Evolutionary conservation across 1,139 yeast species (phyloP).

Genomic region (Protomyces lactucae-debilis): DNA sequence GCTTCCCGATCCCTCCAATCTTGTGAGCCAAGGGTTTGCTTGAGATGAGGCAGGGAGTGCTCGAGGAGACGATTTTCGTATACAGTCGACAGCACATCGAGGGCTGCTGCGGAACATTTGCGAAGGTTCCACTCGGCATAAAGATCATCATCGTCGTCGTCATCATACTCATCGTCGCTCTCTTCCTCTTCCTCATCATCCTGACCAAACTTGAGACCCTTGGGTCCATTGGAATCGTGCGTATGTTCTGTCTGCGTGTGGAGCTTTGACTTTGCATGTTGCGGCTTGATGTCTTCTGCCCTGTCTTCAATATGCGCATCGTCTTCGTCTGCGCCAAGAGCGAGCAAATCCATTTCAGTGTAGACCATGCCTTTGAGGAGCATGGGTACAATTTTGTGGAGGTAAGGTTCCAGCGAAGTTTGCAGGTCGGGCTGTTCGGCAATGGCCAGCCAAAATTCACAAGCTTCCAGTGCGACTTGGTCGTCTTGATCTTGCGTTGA

Average conservation of each 20-base stretch:
- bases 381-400: conserved; percentile 64
- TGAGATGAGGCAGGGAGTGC: conserved; percentile 67
- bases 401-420: conserved; percentile 45
- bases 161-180: conserved; percentile 57
- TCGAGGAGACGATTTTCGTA: conserved; percentile 65
- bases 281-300: conserved; percentile 83
- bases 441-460: conserved; percentile 79
- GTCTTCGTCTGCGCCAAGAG: conserved; percentile 61
- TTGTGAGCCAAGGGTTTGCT: conserved; percentile 59
- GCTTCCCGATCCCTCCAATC: conserved; percentile 93
- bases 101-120: conserved; percentile 89
- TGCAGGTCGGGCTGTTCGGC: conserved; percentile 51
- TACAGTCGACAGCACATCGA: conserved; percentile 70
- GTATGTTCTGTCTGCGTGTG: conserved; percentile 43
- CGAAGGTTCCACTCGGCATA: conserved; percentile 82
- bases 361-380: conserved; percentile 80
- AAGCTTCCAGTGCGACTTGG: conserved; percentile 81
- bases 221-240: conserved; percentile 30
- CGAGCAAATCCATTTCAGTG: conserved; percentile 70
- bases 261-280: conserved; percentile 60
- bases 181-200: conserved; percentile 46
- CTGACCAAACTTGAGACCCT: conserved; percentile 27
- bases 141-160: conserved; percentile 58
- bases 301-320: conserved; percentile 74
- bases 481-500: conserved; percentile 60